These are phyloP conservation scores for Syzygium oleosum DNA, from an alignment of 345 rosid genomes.

Conservation along the genomic window DNA sequence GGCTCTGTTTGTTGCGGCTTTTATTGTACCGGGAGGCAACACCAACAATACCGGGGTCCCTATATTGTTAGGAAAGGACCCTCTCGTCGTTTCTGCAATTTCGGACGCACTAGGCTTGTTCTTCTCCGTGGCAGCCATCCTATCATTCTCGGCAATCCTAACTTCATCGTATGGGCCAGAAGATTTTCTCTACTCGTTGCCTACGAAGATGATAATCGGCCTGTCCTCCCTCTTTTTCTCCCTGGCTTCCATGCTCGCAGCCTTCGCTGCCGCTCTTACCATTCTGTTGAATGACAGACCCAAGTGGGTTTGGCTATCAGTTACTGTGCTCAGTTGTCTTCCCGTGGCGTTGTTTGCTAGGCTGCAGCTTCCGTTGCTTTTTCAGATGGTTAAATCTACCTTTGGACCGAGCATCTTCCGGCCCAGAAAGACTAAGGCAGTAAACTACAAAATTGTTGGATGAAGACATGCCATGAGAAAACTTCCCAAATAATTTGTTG, in stretches of 20 bases:
- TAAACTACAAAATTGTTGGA: background rate
- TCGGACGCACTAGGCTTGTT: constrained; percentile 17
- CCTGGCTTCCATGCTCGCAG: background rate
- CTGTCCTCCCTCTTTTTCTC: constrained; percentile 1
- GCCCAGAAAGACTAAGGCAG: background rate
- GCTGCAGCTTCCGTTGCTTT: background rate
- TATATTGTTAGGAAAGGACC: background rate
- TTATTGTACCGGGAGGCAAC: constrained; percentile 23
- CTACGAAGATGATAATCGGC: background rate
- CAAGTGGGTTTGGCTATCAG: background rate
- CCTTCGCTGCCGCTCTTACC: background rate
- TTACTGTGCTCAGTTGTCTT: background rate
- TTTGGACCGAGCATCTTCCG: background rate
- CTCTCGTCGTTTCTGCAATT: constrained; percentile 11
- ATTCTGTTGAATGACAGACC: background rate
- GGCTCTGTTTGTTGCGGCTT: constrained; percentile 21
- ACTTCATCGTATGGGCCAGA: constrained; percentile 7
- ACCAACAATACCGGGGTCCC: constrained; percentile 6
- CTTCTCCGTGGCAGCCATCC: constrained; percentile 7
- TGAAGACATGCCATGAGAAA: background rate
- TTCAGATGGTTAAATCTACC: background rate
- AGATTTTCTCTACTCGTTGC: constrained; percentile 13
- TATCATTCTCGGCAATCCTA: constrained; percentile 20
- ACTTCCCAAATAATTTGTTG: background rate
- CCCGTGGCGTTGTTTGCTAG: background rate